Conservation (phyloP, 169 alveolate species). For the Plasmodium vinckei region DNA sequence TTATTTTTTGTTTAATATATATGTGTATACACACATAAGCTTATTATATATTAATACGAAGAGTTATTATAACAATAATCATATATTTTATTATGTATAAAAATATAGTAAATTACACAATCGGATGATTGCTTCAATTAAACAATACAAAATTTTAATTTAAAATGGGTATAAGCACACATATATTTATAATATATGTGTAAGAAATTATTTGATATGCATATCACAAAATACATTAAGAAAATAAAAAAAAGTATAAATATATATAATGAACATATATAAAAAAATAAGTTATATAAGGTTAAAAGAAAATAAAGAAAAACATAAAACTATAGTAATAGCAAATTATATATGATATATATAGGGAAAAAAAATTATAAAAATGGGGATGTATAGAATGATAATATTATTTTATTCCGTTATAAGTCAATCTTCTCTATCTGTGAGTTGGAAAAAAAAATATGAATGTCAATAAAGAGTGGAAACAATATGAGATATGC, state of each 20-base stretch:
- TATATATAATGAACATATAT: not conserved
- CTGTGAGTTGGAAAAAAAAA: conserved; percentile 19
- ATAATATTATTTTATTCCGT: no score
- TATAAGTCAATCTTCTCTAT: conserved; percentile 53
- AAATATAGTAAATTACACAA: not conserved
- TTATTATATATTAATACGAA: not conserved
- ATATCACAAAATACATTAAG: conserved; percentile 11
- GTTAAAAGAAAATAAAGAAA: not conserved
- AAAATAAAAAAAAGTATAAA: not conserved
- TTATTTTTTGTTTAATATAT: not conserved
- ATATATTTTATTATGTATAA: not conserved
- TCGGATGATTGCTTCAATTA: not conserved
- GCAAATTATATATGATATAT: not conserved
- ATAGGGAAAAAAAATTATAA: conserved; percentile 2
- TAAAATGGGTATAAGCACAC: conserved; percentile 5
- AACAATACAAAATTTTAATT: conserved; percentile 49
- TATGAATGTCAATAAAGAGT: not conserved
- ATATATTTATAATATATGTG: not conserved
- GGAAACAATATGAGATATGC: not conserved
- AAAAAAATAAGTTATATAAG: not conserved
- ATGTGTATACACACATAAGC: not conserved
- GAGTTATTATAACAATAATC: not conserved
- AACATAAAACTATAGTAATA: not conserved
- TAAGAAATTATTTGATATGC: conserved; percentile 5
- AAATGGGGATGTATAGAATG: not conserved